A percentile compares a stretch with the other conserved stretches of the same genome.
Evolutionary conservation across 129 eudicot genomes (phyloP).

Genomic region (Lactuca saligna): DNA sequence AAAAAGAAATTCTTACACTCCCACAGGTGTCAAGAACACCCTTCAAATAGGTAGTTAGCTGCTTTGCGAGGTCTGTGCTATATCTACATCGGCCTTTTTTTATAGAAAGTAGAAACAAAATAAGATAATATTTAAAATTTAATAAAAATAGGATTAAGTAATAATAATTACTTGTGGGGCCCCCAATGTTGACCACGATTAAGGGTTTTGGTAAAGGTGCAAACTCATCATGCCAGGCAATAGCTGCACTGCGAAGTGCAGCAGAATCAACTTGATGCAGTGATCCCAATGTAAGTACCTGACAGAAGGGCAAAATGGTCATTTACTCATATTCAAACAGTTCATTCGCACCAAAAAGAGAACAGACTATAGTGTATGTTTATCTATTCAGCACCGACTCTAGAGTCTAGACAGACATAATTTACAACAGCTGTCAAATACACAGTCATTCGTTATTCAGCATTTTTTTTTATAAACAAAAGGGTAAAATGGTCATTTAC

Average conservation of each 20-base stretch:
- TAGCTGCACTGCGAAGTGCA: conserved; percentile 85
- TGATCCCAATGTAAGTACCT: conserved; percentile 96
- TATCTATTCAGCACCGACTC: no score
- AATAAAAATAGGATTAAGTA: not conserved
- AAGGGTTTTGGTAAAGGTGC: conserved; percentile 89
- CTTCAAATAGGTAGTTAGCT: conserved; percentile 57
- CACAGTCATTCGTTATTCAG: no score
- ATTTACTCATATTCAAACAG: no score
- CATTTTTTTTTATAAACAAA: no score
- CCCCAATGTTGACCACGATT: conserved; percentile 90
- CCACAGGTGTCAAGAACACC: conserved; percentile 86
- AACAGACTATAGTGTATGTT: no score
- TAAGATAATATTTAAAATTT: not conserved
- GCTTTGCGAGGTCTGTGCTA: conserved; percentile 79
- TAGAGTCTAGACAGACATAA: no score
- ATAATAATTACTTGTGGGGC: conserved; percentile 73
- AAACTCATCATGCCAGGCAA: conserved; percentile 91
- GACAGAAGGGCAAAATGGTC: not conserved
- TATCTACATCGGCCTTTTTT: conserved; percentile 73
- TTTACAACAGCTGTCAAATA: no score
- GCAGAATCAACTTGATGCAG: conserved; percentile 88
- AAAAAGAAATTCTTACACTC: conserved; percentile 86
- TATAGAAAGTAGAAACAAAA: no score
- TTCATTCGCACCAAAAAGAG: no score
- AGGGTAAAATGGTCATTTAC: no score